A percentile compares a stretch with the other conserved stretches of the same genome.
These are phyloP conservation scores for Penicillium antarcticum DNA, from an alignment of 495 filamentous ascomycete species.

Conservation along the genomic window DNA sequence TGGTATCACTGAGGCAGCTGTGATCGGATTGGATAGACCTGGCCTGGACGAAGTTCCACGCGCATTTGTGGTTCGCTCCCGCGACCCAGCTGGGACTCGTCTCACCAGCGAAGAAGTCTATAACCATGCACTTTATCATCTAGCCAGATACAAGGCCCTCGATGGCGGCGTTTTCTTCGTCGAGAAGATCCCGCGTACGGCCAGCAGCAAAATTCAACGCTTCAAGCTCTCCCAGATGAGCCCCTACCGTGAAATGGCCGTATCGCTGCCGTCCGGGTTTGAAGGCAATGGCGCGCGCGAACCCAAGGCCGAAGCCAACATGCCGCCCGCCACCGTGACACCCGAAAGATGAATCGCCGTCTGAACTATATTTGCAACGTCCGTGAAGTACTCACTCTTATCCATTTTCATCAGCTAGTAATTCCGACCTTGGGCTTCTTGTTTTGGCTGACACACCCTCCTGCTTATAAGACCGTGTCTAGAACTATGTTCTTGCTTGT, in stretches of 20 bases:
- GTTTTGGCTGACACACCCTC: no score
- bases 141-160: constrained; percentile 65
- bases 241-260: constrained; percentile 42
- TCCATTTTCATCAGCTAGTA: no score
- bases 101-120: constrained; percentile 59
- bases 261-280: constrained; percentile 32
- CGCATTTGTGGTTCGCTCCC: constrained; percentile 65
- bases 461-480: no score
- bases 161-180: constrained; percentile 70
- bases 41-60: constrained; percentile 65
- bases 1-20: constrained; percentile 68
- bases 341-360: constrained; percentile 11
- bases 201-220: constrained; percentile 74
- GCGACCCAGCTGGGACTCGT: constrained; percentile 13
- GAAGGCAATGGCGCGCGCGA: constrained; percentile 9
- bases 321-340: constrained; percentile 4
- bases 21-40: constrained; percentile 63
- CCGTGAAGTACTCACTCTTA: no score
- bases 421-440: no score
- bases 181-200: constrained; percentile 73
- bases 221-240: constrained; percentile 46
- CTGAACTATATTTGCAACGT: no score
- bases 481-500: no score
- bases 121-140: constrained; percentile 55
- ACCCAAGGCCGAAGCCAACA: constrained; percentile 10